These are phyloP conservation scores for Epichloe coenophiala DNA, from an alignment of 2,329 filamentous ascomycete species.

Conservation along the genomic window DNA sequence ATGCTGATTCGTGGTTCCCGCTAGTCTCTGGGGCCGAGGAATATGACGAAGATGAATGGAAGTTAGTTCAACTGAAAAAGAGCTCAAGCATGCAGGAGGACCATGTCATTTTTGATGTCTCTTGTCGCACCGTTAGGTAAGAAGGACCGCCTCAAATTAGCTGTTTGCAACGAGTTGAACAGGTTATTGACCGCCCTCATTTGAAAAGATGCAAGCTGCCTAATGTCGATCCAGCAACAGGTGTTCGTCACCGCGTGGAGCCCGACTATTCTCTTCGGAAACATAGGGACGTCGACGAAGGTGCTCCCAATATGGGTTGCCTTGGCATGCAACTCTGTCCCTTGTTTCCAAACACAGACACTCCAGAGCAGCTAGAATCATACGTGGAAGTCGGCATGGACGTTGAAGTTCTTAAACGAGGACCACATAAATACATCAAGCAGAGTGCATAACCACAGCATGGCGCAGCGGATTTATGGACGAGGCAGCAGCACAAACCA, in stretches of 20 bases:
- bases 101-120: conserved; percentile 33
- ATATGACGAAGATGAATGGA: conserved; percentile 62
- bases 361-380: conserved; percentile 22
- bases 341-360: conserved; percentile 24
- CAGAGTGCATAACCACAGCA: conserved; percentile 5
- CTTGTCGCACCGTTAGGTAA: conserved; percentile 51
- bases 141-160: conserved; percentile 7
- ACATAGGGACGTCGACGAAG: conserved; percentile 46
- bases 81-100: conserved; percentile 16
- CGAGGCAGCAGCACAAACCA: background rate
- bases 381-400: conserved; percentile 43
- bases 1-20: background rate
- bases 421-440: conserved; percentile 28
- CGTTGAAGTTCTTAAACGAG: conserved; percentile 33
- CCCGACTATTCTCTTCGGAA: conserved; percentile 45
- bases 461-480: background rate
- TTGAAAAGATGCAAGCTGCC: conserved; percentile 49
- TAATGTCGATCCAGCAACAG: conserved; percentile 52
- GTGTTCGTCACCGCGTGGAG: conserved; percentile 38
- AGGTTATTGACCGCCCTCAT: background rate
- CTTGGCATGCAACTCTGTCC: conserved; percentile 56
- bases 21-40: conserved; percentile 48
- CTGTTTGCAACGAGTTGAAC: background rate
- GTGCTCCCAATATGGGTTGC: conserved; percentile 41
- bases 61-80: conserved; percentile 41